Conservation (phyloP, 306 rosid species). For the Cucumis cinereus region DNA sequence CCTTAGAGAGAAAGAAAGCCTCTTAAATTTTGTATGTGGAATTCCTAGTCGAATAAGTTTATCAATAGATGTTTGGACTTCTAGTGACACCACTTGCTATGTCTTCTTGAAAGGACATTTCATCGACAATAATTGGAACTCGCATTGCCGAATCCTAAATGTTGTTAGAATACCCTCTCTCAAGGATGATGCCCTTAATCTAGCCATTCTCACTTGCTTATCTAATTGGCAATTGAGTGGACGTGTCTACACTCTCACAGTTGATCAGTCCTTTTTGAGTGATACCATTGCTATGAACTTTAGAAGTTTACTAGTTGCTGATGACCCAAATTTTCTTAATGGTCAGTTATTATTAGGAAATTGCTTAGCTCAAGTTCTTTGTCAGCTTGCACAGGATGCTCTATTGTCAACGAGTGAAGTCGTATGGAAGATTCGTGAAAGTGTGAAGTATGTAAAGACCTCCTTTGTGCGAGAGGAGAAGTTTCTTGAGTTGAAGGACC, state of each 20-base stretch:
- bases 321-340: slow-evolving; percentile 52
- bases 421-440: slow-evolving; percentile 52
- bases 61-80: slow-evolving; percentile 64
- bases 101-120: slow-evolving; percentile 73
- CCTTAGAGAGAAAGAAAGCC: slow-evolving; percentile 49
- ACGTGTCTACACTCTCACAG: slow-evolving; percentile 42
- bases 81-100: slow-evolving; percentile 50
- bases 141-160: slow-evolving; percentile 59
- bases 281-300: slow-evolving; percentile 46
- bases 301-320: slow-evolving; percentile 52
- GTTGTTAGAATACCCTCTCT: slow-evolving; percentile 52
- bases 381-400: slow-evolving; percentile 52
- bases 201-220: slow-evolving; percentile 46
- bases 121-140: slow-evolving; percentile 64
- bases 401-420: slow-evolving; percentile 34
- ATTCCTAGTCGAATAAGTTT: slow-evolving; percentile 73
- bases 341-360: slow-evolving; percentile 68
- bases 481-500: slow-evolving; percentile 66
- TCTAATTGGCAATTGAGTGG: slow-evolving; percentile 77
- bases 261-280: slow-evolving; percentile 51
- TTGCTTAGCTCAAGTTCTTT: slow-evolving; percentile 72
- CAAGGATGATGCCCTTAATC: slow-evolving; percentile 42
- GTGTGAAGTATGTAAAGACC: slow-evolving; percentile 67
- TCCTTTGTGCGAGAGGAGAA: slow-evolving; percentile 47
- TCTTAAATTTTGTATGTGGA: slow-evolving; percentile 42